phyloP scores from a whole-genome alignment of 805 yeast species.

The Saturnispora besseyi region DNA sequence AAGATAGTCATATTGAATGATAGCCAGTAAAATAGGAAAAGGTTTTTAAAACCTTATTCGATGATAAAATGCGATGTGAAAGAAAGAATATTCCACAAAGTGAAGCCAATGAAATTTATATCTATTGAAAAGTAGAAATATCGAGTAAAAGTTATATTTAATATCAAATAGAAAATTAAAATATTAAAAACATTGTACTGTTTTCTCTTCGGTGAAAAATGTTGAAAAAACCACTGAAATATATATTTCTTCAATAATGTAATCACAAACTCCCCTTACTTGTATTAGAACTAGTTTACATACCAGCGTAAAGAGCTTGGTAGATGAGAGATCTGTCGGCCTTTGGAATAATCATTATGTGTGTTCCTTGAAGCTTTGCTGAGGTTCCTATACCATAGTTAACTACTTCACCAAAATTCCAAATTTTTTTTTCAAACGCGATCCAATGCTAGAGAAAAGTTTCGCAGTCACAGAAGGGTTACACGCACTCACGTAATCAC shows the following conservation, averaged over 20 bases:
- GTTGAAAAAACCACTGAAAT: background rate
- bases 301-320: constrained; percentile 98
- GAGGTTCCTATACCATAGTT: constrained; percentile 2
- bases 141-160: no score
- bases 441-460: background rate
- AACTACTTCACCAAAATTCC: constrained; percentile 1
- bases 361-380: constrained; percentile 15
- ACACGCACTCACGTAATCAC: background rate
- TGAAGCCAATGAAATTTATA: no score
- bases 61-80: no score
- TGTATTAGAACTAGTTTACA: constrained; percentile 30
- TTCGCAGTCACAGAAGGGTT: constrained; percentile 9
- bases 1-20: no score
- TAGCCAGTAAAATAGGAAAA: no score
- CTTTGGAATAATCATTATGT: constrained; percentile 95
- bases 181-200: no score
- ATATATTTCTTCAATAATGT: background rate
- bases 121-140: no score
- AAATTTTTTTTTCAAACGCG: constrained; percentile 7
- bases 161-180: no score
- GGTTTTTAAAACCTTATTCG: no score
- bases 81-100: no score
- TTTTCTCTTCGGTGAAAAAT: background rate
- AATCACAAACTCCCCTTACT: background rate
- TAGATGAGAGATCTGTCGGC: constrained; percentile 99